Percentiles rank a stretch among this genome's conserved stretches.
Conservation (phyloP, 1,284 basidiomycete species). For the Cryptococcus jaspeensis region DNA sequence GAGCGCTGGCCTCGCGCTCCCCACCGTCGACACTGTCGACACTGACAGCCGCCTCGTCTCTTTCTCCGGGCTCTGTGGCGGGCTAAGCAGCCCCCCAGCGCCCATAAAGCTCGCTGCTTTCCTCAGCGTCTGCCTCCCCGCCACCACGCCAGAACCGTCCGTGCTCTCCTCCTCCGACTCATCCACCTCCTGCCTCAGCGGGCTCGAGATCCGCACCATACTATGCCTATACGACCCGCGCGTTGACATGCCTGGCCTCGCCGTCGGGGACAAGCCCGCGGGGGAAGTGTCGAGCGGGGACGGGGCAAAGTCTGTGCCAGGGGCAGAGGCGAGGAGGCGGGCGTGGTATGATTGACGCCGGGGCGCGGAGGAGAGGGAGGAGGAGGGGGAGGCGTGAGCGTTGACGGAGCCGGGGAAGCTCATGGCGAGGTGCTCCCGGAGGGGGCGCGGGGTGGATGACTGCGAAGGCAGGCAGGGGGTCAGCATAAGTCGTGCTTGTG, state of each 20-base stretch:
- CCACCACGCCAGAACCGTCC: background rate
- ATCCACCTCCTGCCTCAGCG: constrained; percentile 32
- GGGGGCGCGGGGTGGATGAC: constrained; percentile 29
- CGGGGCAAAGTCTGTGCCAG: constrained; percentile 13
- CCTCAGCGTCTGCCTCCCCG: constrained; percentile 5
- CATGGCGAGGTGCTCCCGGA: constrained; percentile 38
- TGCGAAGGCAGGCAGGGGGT: constrained; percentile 9
- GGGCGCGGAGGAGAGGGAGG: constrained; percentile 9
- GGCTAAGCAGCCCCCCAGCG: constrained; percentile 26
- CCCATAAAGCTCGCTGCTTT: constrained; percentile 27
- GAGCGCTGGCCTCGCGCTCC: background rate
- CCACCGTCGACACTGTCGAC: constrained; percentile 3
- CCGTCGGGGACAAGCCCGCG: constrained; percentile 1
- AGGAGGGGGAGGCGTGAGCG: constrained; percentile 9
- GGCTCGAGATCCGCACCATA: constrained; percentile 32
- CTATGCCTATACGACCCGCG: constrained; percentile 28
- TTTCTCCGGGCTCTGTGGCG: constrained; percentile 26
- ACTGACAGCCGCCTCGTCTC: constrained; percentile 8
- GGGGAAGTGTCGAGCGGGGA: constrained; percentile 7
- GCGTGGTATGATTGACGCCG: constrained; percentile 29
- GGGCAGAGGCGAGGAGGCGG: constrained; percentile 21
- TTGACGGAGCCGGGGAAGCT: constrained; percentile 33
- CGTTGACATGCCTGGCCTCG: background rate
- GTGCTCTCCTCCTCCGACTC: constrained; percentile 6
- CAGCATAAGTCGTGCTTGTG: background rate